Evolutionary conservation across 306 rosid genomes (phyloP).

Genomic region (Cucumis melo): DNA sequence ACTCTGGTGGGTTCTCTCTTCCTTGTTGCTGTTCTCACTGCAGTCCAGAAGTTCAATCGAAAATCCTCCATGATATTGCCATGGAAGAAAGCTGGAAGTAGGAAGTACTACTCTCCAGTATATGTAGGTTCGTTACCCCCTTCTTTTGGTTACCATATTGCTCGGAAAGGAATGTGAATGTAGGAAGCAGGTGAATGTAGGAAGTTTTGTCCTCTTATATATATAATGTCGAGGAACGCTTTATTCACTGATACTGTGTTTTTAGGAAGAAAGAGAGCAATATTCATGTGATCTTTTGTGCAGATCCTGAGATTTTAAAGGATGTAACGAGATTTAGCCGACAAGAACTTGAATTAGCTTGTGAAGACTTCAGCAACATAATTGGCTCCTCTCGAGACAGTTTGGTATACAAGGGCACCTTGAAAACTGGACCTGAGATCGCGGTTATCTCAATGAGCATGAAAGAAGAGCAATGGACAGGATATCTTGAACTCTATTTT

Average conservation of each 20-base stretch:
- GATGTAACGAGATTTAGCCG: slow-evolving; percentile 64
- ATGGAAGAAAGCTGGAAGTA: slow-evolving; percentile 76
- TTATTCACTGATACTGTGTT: not conserved
- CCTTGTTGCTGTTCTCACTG: slow-evolving; percentile 56
- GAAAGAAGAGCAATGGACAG: slow-evolving; percentile 86
- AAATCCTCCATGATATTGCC: slow-evolving; percentile 76
- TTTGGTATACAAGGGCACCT: slow-evolving; percentile 87
- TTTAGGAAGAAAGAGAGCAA: not conserved
- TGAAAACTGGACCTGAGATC: slow-evolving; percentile 85
- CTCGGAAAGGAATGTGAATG: slow-evolving; percentile 67
- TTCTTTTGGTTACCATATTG: slow-evolving; percentile 23
- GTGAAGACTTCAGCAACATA: slow-evolving; percentile 98
- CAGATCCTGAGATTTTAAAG: slow-evolving; percentile 78
- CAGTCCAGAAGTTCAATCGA: slow-evolving; percentile 50
- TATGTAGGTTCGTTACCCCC: slow-evolving; percentile 39
- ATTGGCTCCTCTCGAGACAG: slow-evolving; percentile 96
- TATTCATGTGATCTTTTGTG: slow-evolving; percentile 8
- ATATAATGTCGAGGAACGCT: not conserved
- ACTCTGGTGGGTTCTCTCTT: slow-evolving; percentile 68
- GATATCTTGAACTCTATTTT: slow-evolving; percentile 84
- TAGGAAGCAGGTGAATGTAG: slow-evolving; percentile 50
- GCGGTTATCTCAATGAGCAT: slow-evolving; percentile 89
- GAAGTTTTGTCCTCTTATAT: slow-evolving; percentile 27
- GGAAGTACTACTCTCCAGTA: slow-evolving; percentile 48
- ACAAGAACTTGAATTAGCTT: slow-evolving; percentile 94